phyloP scores from a whole-genome alignment of 257 asterid genomes.

The Penstemon eatonii region DNA sequence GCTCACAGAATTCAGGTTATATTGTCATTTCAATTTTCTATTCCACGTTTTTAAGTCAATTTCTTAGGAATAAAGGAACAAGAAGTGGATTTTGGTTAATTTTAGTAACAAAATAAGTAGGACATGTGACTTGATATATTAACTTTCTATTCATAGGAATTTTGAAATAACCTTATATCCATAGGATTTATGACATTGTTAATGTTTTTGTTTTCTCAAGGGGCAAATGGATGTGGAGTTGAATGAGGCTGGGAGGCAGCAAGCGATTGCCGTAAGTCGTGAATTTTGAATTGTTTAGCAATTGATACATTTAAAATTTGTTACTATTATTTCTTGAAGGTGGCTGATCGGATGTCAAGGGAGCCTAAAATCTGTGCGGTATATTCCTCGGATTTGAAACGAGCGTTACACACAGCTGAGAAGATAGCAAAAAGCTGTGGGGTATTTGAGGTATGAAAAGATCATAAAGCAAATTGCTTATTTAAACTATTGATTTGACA shows the following conservation, averaged over 20 bases:
- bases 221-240: conserved; percentile 89
- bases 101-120: no score
- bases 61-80: neutral
- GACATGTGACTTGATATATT: no score
- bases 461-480: no score
- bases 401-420: conserved; percentile 74
- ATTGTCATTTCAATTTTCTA: neutral
- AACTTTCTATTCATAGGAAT: no score
- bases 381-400: conserved; percentile 78
- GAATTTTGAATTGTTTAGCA: conserved; percentile 20
- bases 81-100: no score
- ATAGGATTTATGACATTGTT: no score
- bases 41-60: neutral
- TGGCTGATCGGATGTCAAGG: conserved; percentile 68
- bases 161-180: no score
- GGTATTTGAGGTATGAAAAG: conserved; percentile 58
- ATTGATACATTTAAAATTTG: conserved; percentile 10
- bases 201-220: conserved; percentile 29
- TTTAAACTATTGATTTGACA: no score
- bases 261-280: conserved; percentile 69
- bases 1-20: conserved; percentile 77
- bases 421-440: conserved; percentile 64
- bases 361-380: conserved; percentile 67
- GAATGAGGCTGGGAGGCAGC: conserved; percentile 72
- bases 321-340: conserved; percentile 38